Evolutionary conservation across 805 yeast genomes (phyloP).

Genomic region (Starmerella potacharoeniae): DNA sequence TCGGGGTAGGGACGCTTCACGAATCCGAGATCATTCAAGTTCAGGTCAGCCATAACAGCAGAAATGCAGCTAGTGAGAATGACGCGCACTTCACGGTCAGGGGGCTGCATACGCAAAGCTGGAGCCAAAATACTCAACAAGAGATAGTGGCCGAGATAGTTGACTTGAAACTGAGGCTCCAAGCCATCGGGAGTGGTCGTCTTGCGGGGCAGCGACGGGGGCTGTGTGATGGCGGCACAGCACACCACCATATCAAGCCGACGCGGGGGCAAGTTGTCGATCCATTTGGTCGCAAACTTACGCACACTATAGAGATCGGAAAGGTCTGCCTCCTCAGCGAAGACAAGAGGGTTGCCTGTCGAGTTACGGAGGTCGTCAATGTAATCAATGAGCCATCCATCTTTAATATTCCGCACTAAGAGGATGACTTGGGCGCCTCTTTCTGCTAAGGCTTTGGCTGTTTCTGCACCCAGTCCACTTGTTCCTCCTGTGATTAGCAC

Average conservation of each 20-base stretch:
- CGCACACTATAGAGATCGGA: slow-evolving; percentile 63
- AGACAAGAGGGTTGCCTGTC: slow-evolving; percentile 63
- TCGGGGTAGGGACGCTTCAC: slow-evolving; percentile 45
- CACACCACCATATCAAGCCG: slow-evolving; percentile 82
- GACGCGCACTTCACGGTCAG: slow-evolving; percentile 86
- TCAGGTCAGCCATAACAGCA: slow-evolving; percentile 61
- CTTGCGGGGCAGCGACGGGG: slow-evolving; percentile 54
- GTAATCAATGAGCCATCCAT: slow-evolving; percentile 70
- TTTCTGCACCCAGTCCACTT: slow-evolving; percentile 72
- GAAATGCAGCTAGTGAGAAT: slow-evolving; percentile 67
- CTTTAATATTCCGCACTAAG: slow-evolving; percentile 50
- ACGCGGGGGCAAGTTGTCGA: slow-evolving; percentile 82
- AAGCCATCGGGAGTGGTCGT: slow-evolving; percentile 63
- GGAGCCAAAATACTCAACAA: slow-evolving; percentile 73
- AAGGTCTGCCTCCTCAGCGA: slow-evolving; percentile 84
- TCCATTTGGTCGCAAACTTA: slow-evolving; percentile 87
- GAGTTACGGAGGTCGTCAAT: slow-evolving; percentile 62
- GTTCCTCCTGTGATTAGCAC: slow-evolving; percentile 66
- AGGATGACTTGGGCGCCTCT: slow-evolving; percentile 81
- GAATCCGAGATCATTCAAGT: slow-evolving; percentile 48
- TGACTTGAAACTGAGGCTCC: slow-evolving; percentile 73
- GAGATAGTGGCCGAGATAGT: slow-evolving; percentile 73
- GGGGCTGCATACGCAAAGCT: slow-evolving; percentile 75
- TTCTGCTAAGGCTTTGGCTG: slow-evolving; percentile 60
- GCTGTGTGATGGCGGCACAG: slow-evolving; percentile 74